Evolutionary conservation across 495 filamentous ascomycete species (phyloP).

Genomic region (Hyaloscypha finlandica): DNA sequence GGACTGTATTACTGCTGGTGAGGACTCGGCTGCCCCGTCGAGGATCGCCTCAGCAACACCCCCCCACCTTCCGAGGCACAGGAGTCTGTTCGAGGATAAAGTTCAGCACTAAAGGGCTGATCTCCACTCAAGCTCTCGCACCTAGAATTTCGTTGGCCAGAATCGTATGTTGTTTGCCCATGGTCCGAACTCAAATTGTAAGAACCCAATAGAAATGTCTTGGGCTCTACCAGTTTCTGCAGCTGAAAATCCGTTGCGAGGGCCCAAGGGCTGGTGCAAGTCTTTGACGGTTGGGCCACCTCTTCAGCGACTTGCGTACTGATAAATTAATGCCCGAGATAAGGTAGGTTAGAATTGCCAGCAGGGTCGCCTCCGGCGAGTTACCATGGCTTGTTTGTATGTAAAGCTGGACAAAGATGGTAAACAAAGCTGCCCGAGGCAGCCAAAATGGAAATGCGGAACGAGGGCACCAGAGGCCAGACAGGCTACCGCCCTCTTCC

Average conservation of each 20-base stretch:
- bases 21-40: not conserved
- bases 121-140: not conserved
- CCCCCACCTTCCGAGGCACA: not conserved
- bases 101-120: not conserved
- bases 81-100: not conserved
- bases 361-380: not conserved
- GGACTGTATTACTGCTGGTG: not conserved
- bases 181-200: not conserved
- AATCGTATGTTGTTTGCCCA: not conserved
- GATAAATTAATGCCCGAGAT: not conserved
- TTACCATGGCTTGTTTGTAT: not conserved
- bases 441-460: constrained; percentile 15
- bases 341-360: not conserved
- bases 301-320: not conserved
- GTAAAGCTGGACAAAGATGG: not conserved
- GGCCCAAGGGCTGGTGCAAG: not conserved
- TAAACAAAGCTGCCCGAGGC: not conserved
- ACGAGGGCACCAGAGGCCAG: not conserved
- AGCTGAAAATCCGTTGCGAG: not conserved
- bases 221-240: not conserved
- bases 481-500: not conserved
- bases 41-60: not conserved
- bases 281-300: not conserved
- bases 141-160: not conserved
- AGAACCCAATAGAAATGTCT: not conserved